These are phyloP conservation scores for Zymoseptoria crescenta DNA, from an alignment of 2,329 filamentous ascomycete species.

Conservation along the genomic window DNA sequence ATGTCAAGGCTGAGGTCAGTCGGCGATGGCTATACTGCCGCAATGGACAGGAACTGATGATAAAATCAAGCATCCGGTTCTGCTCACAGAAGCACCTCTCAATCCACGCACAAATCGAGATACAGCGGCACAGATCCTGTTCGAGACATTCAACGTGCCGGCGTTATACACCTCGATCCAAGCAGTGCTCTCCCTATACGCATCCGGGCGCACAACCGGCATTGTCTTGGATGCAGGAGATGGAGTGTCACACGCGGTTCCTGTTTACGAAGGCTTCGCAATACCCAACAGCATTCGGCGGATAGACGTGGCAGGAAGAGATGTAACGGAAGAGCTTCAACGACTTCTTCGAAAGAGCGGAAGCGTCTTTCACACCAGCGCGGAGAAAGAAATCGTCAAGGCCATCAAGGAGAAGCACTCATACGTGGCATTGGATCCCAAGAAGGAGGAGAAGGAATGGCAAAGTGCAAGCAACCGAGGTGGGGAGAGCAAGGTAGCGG, in stretches of 20 bases:
- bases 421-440: constrained; percentile 84
- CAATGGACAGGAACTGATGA: constrained; percentile 4
- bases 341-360: constrained; percentile 83
- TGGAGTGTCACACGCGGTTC: constrained; percentile 93
- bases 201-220: constrained; percentile 89
- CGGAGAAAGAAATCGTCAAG: constrained; percentile 97
- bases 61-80: constrained; percentile 68
- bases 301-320: constrained; percentile 91
- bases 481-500: constrained; percentile 61
- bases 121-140: constrained; percentile 91
- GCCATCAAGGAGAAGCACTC: constrained; percentile 92
- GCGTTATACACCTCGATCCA: constrained; percentile 96
- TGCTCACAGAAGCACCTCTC: constrained; percentile 89
- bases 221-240: constrained; percentile 94
- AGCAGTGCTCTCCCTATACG: constrained; percentile 91
- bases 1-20: constrained; percentile 23
- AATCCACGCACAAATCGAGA: constrained; percentile 95
- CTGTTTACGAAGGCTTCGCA: constrained; percentile 95
- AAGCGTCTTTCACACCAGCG: constrained; percentile 92
- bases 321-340: constrained; percentile 94
- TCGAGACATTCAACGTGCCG: constrained; percentile 97
- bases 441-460: constrained; percentile 96
- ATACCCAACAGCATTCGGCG: constrained; percentile 91
- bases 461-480: constrained; percentile 58
- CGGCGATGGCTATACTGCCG: background rate